Conservation (phyloP, 1,284 basidiomycete genomes). For the Schizophyllum commune region DNA sequence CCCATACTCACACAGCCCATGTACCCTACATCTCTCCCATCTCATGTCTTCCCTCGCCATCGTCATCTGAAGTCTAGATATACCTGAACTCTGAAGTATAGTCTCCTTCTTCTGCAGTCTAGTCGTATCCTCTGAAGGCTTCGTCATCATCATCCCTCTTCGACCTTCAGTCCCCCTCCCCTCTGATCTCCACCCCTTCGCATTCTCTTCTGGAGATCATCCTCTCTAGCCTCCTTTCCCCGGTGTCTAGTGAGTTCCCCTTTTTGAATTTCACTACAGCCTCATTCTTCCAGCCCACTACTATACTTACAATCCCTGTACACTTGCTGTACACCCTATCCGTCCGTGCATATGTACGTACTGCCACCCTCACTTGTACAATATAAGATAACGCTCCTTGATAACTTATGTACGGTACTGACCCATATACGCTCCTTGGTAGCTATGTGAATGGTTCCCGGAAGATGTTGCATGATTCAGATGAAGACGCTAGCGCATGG, state of each 20-base stretch:
- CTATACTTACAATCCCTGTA: not conserved
- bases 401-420: not conserved
- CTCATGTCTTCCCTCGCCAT: not conserved
- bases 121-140: no score
- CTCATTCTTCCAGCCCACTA: not conserved
- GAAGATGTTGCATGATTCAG: no score
- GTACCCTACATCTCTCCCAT: not conserved
- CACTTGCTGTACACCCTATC: not conserved
- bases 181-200: no score
- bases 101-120: not conserved
- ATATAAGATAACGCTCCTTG: not conserved
- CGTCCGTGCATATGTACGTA: not conserved
- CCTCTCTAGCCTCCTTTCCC: no score
- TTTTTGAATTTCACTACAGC: not conserved
- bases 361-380: not conserved
- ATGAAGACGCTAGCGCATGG: no score
- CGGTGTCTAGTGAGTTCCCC: no score
- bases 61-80: not conserved
- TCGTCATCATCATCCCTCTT: no score
- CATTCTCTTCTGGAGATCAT: no score
- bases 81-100: not conserved
- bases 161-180: no score
- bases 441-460: not conserved
- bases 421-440: not conserved
- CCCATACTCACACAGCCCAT: not conserved